Evolutionary conservation across 495 filamentous ascomycete genomes (phyloP).

Genomic region (Podospora pseudoanserina): DNA sequence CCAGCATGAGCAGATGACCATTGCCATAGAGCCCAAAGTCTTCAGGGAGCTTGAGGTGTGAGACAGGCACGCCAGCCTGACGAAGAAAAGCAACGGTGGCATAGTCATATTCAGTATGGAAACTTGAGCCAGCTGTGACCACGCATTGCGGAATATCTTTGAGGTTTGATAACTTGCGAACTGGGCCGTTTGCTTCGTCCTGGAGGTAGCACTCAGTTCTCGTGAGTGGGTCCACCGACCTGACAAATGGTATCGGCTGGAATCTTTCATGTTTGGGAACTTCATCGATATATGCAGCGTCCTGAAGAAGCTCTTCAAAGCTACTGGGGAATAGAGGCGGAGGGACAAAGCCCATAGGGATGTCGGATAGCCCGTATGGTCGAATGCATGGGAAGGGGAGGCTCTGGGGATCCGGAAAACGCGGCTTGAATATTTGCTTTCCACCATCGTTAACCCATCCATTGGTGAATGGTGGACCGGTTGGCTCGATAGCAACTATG

Average conservation of each 20-base stretch:
- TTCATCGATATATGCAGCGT: not conserved
- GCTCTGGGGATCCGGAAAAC: not conserved
- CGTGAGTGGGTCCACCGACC: not conserved
- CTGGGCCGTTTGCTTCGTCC: slow-evolving; percentile 1
- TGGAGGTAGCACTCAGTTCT: slow-evolving; percentile 44
- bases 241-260: not conserved
- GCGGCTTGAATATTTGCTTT: not conserved
- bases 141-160: slow-evolving; percentile 44
- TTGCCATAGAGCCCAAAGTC: slow-evolving; percentile 54
- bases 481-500: slow-evolving; percentile 53
- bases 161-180: slow-evolving; percentile 48
- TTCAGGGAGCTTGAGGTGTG: slow-evolving; percentile 34
- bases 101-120: slow-evolving; percentile 56
- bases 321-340: not conserved
- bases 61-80: slow-evolving; percentile 52
- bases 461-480: slow-evolving; percentile 48
- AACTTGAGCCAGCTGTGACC: slow-evolving; percentile 52
- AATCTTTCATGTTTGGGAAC: not conserved
- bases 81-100: slow-evolving; percentile 51
- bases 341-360: slow-evolving; percentile 8
- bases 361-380: not conserved
- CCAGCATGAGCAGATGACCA: slow-evolving; percentile 57
- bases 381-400: not conserved
- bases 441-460: not conserved
- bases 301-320: not conserved